Base-by-base conservation (phyloP, 495 filamentous ascomycete species). In the Geoglossum glabrum region DNA sequence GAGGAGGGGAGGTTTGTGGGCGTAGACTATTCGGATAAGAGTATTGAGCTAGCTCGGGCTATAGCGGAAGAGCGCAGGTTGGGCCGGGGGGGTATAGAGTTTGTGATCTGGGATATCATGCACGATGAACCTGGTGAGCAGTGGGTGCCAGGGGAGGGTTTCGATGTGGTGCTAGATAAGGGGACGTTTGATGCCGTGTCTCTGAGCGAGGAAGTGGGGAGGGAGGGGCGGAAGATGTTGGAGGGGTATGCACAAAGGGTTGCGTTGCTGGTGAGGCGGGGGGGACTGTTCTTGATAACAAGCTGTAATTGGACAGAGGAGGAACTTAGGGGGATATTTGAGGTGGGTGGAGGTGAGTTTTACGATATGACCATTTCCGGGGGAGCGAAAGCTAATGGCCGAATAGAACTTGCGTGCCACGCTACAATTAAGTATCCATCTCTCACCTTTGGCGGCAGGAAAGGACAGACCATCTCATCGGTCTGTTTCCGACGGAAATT, bases 271-370 rank as follows among this genome's bases (percentile, higher is more conserved):
- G 72, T 97, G 47, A 79, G 77, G 59, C 69, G 68, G 7, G 83
- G 45, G 25, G 88, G 88, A 1, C 72, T 84, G 45, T 75, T 96
- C 63, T 66, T 95, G 33, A 78, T 98, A 25, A 96, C 92, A 60
- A 94, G 86, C 65, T 98, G 92, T 67, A 98, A 98, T 71, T 98
- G 92, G 92, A 95, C 92, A 36, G 87, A 92, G 72, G 76, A 79
- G 57, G 92, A 98, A 74, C 69, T 98, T 64, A 71, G 74, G 59
- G 66, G 64, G 11, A 93, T 88, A 87, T 90, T 94, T 68, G 69
- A 75, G 62, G 64, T 57, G 8, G 1, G 11, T 50, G 61, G 59
- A 31, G 66, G 67, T 0, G 64, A 66, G 31, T 26, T 33, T 56
- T 1, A 25, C 28, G n/a, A n/a, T 1, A 15, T 38, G 31, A 10